A percentile compares a stretch with the other conserved stretches of the same genome.
These are phyloP conservation scores for Malus hybrid DNA, from an alignment of 331 rosid species.

Conservation along the genomic window DNA sequence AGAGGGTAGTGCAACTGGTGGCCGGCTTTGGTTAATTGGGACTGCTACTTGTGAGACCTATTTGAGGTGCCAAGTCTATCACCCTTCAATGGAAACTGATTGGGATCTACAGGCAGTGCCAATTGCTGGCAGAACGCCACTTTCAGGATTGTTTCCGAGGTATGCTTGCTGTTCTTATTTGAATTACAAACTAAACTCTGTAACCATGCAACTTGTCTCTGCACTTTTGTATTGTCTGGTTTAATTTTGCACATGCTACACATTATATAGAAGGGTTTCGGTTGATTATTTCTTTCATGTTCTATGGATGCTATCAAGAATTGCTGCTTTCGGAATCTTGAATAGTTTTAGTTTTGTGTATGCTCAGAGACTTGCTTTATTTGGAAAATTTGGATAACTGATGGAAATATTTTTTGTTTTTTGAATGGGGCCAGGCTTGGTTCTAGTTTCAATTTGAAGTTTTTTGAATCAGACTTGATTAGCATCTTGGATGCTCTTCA, in stretches of 20 bases:
- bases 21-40: conserved; percentile 74
- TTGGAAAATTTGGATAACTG: background rate
- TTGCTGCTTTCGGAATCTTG: conserved; percentile 4
- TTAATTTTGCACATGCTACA: background rate
- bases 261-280: background rate
- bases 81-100: conserved; percentile 91
- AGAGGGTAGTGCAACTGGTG: conserved; percentile 29
- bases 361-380: background rate
- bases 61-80: conserved; percentile 97
- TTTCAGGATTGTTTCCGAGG: conserved; percentile 70
- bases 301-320: background rate
- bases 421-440: too few species aligned
- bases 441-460: background rate
- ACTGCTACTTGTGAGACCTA: conserved; percentile 99
- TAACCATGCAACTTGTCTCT: background rate
- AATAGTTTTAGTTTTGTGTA: conserved; percentile 9
- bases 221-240: background rate
- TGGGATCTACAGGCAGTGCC: conserved; percentile 98
- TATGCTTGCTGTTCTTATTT: conserved; percentile 14
- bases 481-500: background rate
- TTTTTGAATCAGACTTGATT: conserved; percentile 7
- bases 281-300: background rate
- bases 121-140: conserved; percentile 53
- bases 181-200: background rate
- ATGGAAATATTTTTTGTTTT: too few species aligned